Evolutionary conservation across 2,329 filamentous ascomycete species (phyloP).

Genomic region (Lecanicillium sp.): DNA sequence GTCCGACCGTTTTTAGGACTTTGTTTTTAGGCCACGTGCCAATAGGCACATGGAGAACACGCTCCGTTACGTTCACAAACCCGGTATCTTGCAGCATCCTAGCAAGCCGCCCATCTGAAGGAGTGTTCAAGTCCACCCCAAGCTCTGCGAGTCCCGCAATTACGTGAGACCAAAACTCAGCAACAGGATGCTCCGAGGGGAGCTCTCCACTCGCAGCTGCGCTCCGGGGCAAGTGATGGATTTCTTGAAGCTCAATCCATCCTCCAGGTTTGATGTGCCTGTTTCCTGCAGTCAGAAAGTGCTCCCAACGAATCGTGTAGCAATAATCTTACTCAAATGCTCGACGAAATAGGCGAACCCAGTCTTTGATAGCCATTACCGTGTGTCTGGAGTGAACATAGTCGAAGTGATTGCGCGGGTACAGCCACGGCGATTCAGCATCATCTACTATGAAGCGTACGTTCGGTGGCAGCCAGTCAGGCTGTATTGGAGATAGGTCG

Average conservation of each 20-base stretch:
- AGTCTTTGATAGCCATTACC: constrained; percentile 48
- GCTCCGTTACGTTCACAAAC: constrained; percentile 43
- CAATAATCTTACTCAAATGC: constrained; percentile 34
- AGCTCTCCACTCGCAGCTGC: constrained; percentile 31
- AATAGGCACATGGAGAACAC: constrained; percentile 43
- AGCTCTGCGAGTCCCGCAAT: constrained; percentile 33
- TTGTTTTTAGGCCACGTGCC: constrained; percentile 47
- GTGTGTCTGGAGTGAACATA: constrained; percentile 54
- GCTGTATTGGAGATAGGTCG: constrained; percentile 42
- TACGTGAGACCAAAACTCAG: constrained; percentile 39
- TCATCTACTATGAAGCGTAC: constrained; percentile 51
- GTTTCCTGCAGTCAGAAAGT: background rate
- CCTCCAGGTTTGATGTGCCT: constrained; percentile 46
- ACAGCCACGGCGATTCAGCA: constrained; percentile 48
- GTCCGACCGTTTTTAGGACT: constrained; percentile 41
- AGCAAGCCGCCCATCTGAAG: constrained; percentile 32
- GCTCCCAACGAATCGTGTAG: too few relatives aligned
- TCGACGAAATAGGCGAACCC: constrained; percentile 39
- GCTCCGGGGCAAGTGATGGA: constrained; percentile 40
- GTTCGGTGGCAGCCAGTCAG: constrained; percentile 46
- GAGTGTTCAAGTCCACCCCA: constrained; percentile 39
- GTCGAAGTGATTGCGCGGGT: constrained; percentile 47
- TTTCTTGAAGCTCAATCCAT: constrained; percentile 49
- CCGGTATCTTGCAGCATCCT: constrained; percentile 41
- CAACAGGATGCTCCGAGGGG: constrained; percentile 30